A percentile compares a stretch with the other conserved stretches of the same genome.
Conservation (phyloP, 805 yeast genomes). For the Lachancea quebecensis region DNA sequence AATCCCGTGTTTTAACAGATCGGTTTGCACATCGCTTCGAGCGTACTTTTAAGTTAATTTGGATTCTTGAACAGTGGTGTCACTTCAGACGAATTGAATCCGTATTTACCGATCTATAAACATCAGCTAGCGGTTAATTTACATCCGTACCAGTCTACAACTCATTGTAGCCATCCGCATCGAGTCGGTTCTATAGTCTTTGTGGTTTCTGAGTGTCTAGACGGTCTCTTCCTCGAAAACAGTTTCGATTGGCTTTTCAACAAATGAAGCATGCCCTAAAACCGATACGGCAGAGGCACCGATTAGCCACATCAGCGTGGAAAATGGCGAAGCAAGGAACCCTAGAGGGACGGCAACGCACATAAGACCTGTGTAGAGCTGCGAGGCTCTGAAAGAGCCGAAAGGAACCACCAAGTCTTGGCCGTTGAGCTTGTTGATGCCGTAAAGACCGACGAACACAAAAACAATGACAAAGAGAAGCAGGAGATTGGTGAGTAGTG, state of each 20-base stretch:
- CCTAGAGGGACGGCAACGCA: conserved; percentile 76
- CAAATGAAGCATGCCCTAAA: conserved; percentile 76
- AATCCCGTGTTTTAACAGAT: background rate
- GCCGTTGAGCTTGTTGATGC: conserved; percentile 75
- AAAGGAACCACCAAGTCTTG: conserved; percentile 73
- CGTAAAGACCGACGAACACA: conserved; percentile 66
- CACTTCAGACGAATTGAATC: too few relatives aligned
- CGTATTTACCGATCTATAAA: too few relatives aligned
- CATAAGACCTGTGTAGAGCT: conserved; percentile 75
- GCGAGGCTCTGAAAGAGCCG: conserved; percentile 65
- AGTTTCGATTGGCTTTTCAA: conserved; percentile 94
- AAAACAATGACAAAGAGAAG: conserved; percentile 76
- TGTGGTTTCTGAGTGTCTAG: conserved; percentile 4
- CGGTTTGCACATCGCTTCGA: background rate
- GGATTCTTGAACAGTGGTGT: too few relatives aligned
- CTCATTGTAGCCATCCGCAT: background rate
- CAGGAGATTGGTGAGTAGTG: conserved; percentile 77
- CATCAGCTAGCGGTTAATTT: background rate
- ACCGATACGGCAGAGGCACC: conserved; percentile 78
- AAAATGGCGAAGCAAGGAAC: conserved; percentile 80
- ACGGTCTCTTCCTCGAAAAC: conserved; percentile 75
- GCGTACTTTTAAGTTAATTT: background rate
- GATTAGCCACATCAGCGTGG: conserved; percentile 85
- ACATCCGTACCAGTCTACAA: background rate
- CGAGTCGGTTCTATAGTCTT: too few relatives aligned